Base-by-base conservation (phyloP, 2,329 filamentous ascomycete species). In the Lasiodiplodia sp. region DNA sequence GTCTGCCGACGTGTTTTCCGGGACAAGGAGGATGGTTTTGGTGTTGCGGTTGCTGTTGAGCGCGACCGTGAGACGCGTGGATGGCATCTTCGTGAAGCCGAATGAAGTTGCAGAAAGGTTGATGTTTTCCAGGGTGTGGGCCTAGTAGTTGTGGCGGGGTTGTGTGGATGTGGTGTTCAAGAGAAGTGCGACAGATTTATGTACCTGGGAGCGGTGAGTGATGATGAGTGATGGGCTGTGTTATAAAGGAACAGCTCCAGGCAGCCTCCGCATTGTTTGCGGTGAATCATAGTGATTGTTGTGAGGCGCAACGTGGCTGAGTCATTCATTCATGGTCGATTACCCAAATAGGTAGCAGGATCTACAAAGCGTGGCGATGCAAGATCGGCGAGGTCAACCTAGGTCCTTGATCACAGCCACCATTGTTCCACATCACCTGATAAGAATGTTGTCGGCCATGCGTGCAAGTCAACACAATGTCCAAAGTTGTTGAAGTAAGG, bases 11-110 rank as follows among this genome's bases (percentile, higher is more conserved):
- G 71, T 58, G 21, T 72, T 72, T 21, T 63, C 60, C 12, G 75
- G 72, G 55, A 79, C 67, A 14, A 79, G 68, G 11, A 78, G 51
- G 38, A 74, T 73, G 16, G 77, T 70, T 53, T 73, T 77, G 12
- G 72, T 70, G 10, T 74, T 74, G 57, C 77, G 76, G 25, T 76
- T 75, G 16, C 74, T 63, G 71, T 79, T 79, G n/a, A 72, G 71
- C 58, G 73, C 73, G 56, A 79, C 44, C 7, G 76, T 78, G 66
- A 79, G 57, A 67, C 77, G 75, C 37, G 57, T 68, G 18, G 57
- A 55, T 23, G 49, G 49, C 63, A 66, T 66, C 10, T 38, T 31
- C 6, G 21, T 64, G 49, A 37, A 25, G 49, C 18, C 12, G 10
- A 23, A 37, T 11, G n/a, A 34, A 12, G 21, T 38, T 38, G 34